Base-by-base conservation (phyloP, 352 stramenopile species). In the Phytophthora citricola region DNA sequence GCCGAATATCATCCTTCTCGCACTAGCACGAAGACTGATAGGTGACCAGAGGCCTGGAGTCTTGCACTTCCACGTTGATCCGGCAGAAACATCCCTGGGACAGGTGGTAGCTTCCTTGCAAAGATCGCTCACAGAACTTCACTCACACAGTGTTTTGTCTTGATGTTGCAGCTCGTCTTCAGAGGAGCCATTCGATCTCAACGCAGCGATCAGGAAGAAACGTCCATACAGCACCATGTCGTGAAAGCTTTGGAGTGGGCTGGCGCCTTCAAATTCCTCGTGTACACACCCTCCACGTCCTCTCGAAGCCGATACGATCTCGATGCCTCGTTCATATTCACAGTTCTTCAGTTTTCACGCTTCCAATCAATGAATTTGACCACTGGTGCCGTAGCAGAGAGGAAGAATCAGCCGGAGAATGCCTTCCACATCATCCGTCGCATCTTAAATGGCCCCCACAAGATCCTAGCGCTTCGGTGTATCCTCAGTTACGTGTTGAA, bases 401-500 rank as follows among this genome's bases (percentile, higher is more conserved):
- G 7, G 22, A 20, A 57, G n/a, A 36, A 58, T 4, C 31, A 38
- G 39, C 4, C 36, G n/a, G 34, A 26, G n/a, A 45, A 36, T 1
- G 10, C 3, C 15, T 39, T 49, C n/a, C 8, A 39, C 15, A n/a
- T 10, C 10, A 41, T 75, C 3, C 51, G 52, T 46, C 27, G 39
- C 10, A 53, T 75, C 39, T 49, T 80, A 26, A 64, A 44, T 15
- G 63, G 63, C 6, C 7, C 44, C 4, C 53, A 66, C 27, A 69
- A 63, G 2, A 6, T 64, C n/a, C 10, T 68, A 2, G 70, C 67
- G 15, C 52, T 87, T 20, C 77, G 68, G 5, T 29, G 46, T 17
- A 39, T 91, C 41, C 41, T 85, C 24, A 63, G 47, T 22, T 91
- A 89, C 58, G 5, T 90, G 3, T 2, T 69, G 12, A 41, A 39